Conservation (phyloP, 129 eudicot species). For the Tagetes patula region DNA sequence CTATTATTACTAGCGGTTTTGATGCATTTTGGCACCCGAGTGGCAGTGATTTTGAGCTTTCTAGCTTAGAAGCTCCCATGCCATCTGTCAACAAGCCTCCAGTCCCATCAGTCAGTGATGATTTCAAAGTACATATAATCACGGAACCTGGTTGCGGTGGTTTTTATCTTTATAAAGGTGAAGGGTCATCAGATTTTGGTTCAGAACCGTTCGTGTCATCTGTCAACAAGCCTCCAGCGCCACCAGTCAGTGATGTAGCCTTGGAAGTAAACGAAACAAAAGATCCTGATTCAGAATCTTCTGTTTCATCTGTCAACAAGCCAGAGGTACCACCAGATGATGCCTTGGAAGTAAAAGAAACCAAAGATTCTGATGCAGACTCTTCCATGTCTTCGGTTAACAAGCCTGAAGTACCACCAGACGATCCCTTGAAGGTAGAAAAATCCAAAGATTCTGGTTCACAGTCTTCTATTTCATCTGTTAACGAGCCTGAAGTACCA, state of each 20-base stretch:
- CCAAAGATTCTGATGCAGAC: background rate
- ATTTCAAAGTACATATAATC: too few species aligned
- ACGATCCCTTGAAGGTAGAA: background rate
- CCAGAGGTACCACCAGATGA: too few species aligned
- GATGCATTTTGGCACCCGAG: slow-evolving; percentile 36
- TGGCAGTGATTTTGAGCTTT: slow-evolving; percentile 43
- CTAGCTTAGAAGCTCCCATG: slow-evolving; percentile 26
- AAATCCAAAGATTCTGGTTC: background rate
- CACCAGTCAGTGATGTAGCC: too few species aligned
- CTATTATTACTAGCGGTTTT: slow-evolving; percentile 32
- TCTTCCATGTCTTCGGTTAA: slow-evolving; percentile 14
- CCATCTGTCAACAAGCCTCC: too few species aligned
- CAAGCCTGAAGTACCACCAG: background rate
- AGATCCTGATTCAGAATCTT: too few species aligned
- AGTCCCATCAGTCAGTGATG: too few species aligned
- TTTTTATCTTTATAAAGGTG: slow-evolving; percentile 33
- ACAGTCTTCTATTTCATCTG: slow-evolving; percentile 13
- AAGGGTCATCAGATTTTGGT: slow-evolving; percentile 69
- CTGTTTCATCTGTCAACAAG: too few species aligned
- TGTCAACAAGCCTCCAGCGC: too few species aligned
- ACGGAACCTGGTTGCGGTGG: slow-evolving; percentile 36
- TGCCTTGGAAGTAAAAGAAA: too few species aligned
- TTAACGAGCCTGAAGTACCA: background rate
- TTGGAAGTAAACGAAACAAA: too few species aligned
- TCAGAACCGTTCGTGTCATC: too few species aligned